Evolutionary conservation across 129 eudicot species (phyloP).

Genomic region (Pseudognaphalium luteoalbum): DNA sequence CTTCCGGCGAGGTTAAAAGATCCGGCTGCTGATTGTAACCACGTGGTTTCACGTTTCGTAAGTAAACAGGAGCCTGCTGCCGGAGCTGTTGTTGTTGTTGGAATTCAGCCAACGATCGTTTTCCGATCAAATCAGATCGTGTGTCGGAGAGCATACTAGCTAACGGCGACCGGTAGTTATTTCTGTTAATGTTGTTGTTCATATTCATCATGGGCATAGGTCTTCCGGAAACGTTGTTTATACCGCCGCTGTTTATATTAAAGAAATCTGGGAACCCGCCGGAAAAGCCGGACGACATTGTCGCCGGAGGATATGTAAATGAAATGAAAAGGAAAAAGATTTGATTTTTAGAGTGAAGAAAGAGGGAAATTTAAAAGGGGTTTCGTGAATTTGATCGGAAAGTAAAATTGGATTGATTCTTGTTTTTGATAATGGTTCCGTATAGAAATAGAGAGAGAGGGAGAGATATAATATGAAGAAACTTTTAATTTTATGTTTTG

Average conservation of each 20-base stretch:
- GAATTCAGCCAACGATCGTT: conserved; percentile 66
- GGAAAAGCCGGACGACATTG: conserved; percentile 65
- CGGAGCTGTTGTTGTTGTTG: conserved; percentile 42
- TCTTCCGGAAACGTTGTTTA: conserved; percentile 31
- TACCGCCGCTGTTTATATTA: conserved; percentile 27
- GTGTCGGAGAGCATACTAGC: conserved; percentile 45
- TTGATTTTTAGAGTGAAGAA: background rate
- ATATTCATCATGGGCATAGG: conserved; percentile 32
- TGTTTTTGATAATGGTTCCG: background rate
- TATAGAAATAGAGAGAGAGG: background rate
- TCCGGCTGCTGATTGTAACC: conserved; percentile 45
- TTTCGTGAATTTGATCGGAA: conserved; percentile 27
- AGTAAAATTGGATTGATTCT: conserved; percentile 25
- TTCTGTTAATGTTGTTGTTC: conserved; percentile 13
- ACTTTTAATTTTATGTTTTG: background rate
- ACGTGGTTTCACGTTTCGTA: conserved; percentile 60
- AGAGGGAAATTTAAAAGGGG: conserved; percentile 18
- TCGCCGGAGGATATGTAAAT: background rate
- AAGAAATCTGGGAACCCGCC: conserved; percentile 52
- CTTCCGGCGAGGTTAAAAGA: conserved; percentile 41
- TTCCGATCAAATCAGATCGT: conserved; percentile 61
- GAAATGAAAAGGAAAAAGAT: conserved; percentile 6
- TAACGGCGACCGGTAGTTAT: conserved; percentile 39
- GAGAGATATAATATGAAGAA: background rate
- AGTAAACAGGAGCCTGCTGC: conserved; percentile 40